Evolutionary conservation across 2,329 filamentous ascomycete genomes (phyloP), one percentile per base, ranked within the genome.

Genomic region (Aureobasidium musti): DNA sequence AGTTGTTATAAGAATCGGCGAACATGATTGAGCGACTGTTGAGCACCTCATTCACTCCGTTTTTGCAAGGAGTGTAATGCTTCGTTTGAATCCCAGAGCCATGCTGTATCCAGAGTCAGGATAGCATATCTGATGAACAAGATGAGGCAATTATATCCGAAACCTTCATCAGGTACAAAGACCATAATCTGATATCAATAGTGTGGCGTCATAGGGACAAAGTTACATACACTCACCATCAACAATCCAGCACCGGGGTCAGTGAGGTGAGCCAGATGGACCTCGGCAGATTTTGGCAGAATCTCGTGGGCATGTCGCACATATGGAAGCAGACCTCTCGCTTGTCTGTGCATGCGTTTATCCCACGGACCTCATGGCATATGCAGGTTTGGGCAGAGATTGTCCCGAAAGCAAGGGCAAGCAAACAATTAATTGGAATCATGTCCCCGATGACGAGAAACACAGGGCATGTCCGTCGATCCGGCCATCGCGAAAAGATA

Each of bases 361-460:
- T 26, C 8, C 21, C 26, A 49, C 21, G 21, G 21, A 17, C 45
- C 45, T 26, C 21, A 26, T 47, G 21, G 11, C 45, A 47, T 14
- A 26, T 2, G 21, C 26, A 50, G 14, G 26, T 30, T 6, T 19
- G 3, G 30, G 47, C 23, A 49, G 23, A 49, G 45, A 17, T 7
- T 28, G 23, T 19, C 23, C 26, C 14, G 26, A 30, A 1, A 19
- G 14, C 5, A 17, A 19, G 14, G 5, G 30, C 35, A 35, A 35
- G 30, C 50, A 52, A 11, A 50, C 23, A 50, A 50, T 50, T 17
- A 37, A 53, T 37, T 53, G 30, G 8, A 53, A 53, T 35, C 50
- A 53, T 53, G 5, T 11, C 49, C 28, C 26, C 49, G 28, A 53
- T 33, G 28, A 33, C 30, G 26, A 23, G 28, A 5, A 30, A 1